phyloP scores from a whole-genome alignment of 164 flowering plant species.

The Annona squamosa region DNA sequence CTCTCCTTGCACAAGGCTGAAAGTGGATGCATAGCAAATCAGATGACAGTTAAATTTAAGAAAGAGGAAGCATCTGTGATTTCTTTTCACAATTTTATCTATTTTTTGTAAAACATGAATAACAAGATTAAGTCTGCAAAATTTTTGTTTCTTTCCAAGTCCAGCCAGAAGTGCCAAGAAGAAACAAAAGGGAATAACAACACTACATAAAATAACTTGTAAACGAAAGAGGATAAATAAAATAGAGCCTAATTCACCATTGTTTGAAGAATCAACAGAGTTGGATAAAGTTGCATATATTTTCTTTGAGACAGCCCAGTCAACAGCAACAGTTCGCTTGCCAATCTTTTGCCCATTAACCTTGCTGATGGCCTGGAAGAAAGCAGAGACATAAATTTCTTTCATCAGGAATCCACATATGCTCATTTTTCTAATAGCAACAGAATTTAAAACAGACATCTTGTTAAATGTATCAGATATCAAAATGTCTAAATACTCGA shows the following conservation, averaged over 20 bases:
- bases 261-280: constrained; percentile 23
- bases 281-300: constrained; percentile 41
- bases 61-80: neutral
- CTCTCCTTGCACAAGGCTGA: too few relatives aligned
- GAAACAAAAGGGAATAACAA: neutral
- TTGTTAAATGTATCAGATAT: neutral
- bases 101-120: too few relatives aligned
- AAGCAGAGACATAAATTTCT: neutral
- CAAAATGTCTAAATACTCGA: neutral
- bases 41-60: too few relatives aligned
- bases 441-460: neutral
- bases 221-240: neutral
- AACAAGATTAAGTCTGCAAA: too few relatives aligned
- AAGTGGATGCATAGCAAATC: too few relatives aligned
- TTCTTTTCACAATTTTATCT: too few relatives aligned
- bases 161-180: neutral
- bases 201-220: neutral
- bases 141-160: too few relatives aligned
- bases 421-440: neutral
- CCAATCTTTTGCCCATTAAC: constrained; percentile 68
- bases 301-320: constrained; percentile 95
- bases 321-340: constrained; percentile 87
- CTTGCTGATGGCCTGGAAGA: constrained; percentile 66
- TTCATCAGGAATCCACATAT: neutral
- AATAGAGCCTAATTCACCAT: constrained; percentile 34